Evolutionary conservation across 768 basidiomycete genomes (phyloP).

Genomic region (Lentinus tigrinus): DNA sequence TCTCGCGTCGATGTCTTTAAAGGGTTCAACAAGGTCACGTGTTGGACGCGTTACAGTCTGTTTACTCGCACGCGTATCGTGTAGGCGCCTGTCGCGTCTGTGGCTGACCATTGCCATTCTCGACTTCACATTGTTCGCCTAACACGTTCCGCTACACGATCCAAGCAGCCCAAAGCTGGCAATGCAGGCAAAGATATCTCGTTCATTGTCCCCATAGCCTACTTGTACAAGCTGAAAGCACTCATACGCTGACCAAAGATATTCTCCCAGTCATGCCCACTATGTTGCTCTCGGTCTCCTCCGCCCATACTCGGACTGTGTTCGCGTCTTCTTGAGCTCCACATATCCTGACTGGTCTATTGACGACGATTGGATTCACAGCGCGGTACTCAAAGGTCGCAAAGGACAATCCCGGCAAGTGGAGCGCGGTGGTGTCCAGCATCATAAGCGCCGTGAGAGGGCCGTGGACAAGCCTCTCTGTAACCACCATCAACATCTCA

Average conservation of each 20-base stretch:
- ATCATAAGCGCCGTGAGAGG: slow-evolving; percentile 81
- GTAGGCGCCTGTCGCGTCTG: slow-evolving; percentile 12
- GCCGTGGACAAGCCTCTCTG: slow-evolving; percentile 84
- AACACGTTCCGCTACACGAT: background rate
- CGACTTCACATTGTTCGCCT: background rate
- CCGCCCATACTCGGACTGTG: slow-evolving; percentile 54
- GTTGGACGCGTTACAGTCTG: slow-evolving; percentile 18
- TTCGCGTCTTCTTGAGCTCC: slow-evolving; percentile 43
- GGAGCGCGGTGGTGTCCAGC: slow-evolving; percentile 55
- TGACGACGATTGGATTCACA: slow-evolving; percentile 59
- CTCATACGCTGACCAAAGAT: slow-evolving; percentile 4
- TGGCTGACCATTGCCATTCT: background rate
- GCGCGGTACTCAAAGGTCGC: slow-evolving; percentile 68
- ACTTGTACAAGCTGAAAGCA: background rate
- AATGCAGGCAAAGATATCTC: background rate
- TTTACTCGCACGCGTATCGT: slow-evolving; percentile 19
- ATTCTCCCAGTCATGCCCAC: slow-evolving; percentile 65
- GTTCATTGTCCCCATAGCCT: slow-evolving; percentile 5
- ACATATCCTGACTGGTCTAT: slow-evolving; percentile 45
- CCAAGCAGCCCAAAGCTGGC: background rate
- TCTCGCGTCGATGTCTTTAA: slow-evolving; percentile 20
- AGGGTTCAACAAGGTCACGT: slow-evolving; percentile 26
- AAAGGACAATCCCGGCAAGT: slow-evolving; percentile 48
- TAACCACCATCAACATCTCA: background rate
- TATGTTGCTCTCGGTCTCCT: slow-evolving; percentile 53